Conservation (phyloP, 306 rosid species). For the Nissolia schottii region DNA sequence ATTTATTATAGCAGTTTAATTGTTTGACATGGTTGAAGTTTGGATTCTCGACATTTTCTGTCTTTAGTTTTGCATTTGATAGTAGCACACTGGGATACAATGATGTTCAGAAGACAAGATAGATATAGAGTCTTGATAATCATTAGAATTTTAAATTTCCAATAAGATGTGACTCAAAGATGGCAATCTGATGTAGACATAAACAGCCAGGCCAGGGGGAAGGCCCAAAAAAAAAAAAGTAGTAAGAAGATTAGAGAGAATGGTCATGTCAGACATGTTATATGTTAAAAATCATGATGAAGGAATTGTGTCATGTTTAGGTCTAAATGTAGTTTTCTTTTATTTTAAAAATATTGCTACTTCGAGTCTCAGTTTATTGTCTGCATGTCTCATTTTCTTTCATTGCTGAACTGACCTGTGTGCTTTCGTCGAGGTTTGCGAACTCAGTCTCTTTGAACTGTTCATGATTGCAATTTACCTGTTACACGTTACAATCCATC, state of each 20-base stretch:
- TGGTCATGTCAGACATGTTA: neutral
- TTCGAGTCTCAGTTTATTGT: neutral
- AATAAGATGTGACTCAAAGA: neutral
- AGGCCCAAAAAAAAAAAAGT: neutral
- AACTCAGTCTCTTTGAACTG: neutral
- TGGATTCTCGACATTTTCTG: neutral
- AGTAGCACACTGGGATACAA: neutral
- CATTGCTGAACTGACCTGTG: neutral
- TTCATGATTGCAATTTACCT: too few relatives aligned
- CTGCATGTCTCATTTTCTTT: neutral
- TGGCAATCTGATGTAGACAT: neutral
- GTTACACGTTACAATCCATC: neutral
- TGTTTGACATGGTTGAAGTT: neutral
- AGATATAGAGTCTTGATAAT: neutral
- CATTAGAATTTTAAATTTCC: neutral
- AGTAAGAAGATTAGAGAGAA: neutral
- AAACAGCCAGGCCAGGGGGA: neutral
- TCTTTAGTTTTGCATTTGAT: neutral
- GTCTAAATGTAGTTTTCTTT: neutral
- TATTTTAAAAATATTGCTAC: neutral
- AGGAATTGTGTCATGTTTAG: neutral
- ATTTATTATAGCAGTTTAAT: neutral
- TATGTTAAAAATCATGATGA: neutral
- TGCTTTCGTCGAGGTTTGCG: neutral
- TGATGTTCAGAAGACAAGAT: neutral